Evolutionary conservation across 345 rosid species (phyloP), one percentile per base, ranked within the genome.

Genomic region (Lepidium sativum): DNA sequence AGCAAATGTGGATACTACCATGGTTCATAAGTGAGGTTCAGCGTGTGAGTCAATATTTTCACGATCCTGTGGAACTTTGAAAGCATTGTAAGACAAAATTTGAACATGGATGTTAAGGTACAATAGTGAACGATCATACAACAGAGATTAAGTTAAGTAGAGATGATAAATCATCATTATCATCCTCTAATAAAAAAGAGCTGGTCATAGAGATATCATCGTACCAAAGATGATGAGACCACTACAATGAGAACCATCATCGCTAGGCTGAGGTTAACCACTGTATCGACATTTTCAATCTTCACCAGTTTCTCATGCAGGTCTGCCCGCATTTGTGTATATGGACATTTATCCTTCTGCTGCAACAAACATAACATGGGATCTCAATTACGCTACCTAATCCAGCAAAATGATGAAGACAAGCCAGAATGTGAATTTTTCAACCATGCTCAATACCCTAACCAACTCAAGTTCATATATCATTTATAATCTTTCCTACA

Each of bases 231-330:
- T 38, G 77, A 66, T 21, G 77, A 67, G 1, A 67, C 33, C 44
- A 52, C 13, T 59, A 53, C 77, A 53, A 53, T 21, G 16, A 73
- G 70, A 78, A 87, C 50, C 87, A 87, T 84, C 47, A 77, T 61
- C 9, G 72, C 60, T 76, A 92, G 59, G 62, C 97, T 86, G 42
- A 76, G 83, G 58, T 80, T 80, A 65, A 87, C 83, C 60, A 87
- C 67, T 44, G 77, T 68, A 69, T 92, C 95, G 0, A 67, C 69
- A 56, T 84, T 74, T 61, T 76, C 87, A 69, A 79, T 33, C 51
- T 72, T 79, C 57, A 50, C 79, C 48, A 84, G 37, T 75, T 71
- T 76, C 47, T 60, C 60, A 10, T 43, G 65, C 41, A 84, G 65
- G 27, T 68, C 60, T 58, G 21, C 65, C 79, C 78, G 68, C 50